Evolutionary conservation across 768 basidiomycete genomes (phyloP).

Genomic region (Daedalea quercina): DNA sequence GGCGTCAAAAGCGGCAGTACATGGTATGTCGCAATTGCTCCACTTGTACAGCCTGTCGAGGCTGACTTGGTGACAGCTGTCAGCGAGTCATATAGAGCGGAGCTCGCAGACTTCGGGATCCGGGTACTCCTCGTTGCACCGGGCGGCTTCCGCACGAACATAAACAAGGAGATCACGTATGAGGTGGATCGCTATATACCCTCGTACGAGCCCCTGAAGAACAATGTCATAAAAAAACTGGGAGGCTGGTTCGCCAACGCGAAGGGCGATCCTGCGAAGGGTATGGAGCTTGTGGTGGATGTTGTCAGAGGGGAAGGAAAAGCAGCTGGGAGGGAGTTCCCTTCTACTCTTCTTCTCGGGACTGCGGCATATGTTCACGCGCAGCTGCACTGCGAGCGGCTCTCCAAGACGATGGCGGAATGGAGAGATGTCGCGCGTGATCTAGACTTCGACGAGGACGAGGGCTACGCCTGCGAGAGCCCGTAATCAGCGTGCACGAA

Average conservation of each 20-base stretch:
- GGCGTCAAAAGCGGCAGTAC: slow-evolving; percentile 36
- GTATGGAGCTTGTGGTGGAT: slow-evolving; percentile 41
- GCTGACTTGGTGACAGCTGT: not conserved
- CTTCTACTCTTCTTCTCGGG: slow-evolving; percentile 43
- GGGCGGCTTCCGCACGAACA: slow-evolving; percentile 56
- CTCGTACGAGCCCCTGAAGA: slow-evolving; percentile 41
- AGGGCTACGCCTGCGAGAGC: not conserved
- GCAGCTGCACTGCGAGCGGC: slow-evolving; percentile 37
- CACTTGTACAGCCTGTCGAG: not conserved
- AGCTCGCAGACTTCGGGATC: slow-evolving; percentile 50
- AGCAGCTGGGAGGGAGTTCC: slow-evolving; percentile 39
- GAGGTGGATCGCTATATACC: slow-evolving; percentile 33
- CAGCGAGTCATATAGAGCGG: slow-evolving; percentile 16
- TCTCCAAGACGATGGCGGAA: slow-evolving; percentile 42
- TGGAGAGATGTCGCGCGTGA: slow-evolving; percentile 41
- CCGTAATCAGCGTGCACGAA: not conserved
- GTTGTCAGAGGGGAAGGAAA: slow-evolving; percentile 44
- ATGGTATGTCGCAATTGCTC: slow-evolving; percentile 22
- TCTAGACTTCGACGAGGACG: slow-evolving; percentile 18
- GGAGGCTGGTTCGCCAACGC: slow-evolving; percentile 35
- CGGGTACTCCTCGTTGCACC: slow-evolving; percentile 55
- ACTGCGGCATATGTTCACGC: slow-evolving; percentile 48
- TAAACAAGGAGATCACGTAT: slow-evolving; percentile 34
- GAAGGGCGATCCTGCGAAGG: slow-evolving; percentile 52
- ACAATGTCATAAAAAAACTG: slow-evolving; percentile 25